Percentiles rank a stretch among this genome's conserved stretches.
Evolutionary conservation across 192 early-diverging fungal species (phyloP).

Genomic region (Paraglomus brasilianum): DNA sequence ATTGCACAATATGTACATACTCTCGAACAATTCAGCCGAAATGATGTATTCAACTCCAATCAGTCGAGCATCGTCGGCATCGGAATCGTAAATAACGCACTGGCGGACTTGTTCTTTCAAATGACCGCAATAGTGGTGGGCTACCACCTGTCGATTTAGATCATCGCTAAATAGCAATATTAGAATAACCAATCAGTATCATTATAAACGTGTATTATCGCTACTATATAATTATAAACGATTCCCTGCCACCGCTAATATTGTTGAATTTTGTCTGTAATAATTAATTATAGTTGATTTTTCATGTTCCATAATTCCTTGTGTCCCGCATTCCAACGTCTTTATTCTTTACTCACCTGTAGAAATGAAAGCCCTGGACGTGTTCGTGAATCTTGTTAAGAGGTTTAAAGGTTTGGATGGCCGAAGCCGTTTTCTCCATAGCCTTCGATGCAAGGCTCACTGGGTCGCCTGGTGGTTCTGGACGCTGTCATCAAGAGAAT

Average conservation of each 20-base stretch:
- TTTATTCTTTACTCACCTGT: conserved; percentile 27
- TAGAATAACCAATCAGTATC: not conserved
- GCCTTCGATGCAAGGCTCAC: no score
- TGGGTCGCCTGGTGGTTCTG: no score
- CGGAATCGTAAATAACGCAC: conserved; percentile 55
- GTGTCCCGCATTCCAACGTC: not conserved
- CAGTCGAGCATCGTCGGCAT: conserved; percentile 40
- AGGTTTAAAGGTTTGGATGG: conserved; percentile 43
- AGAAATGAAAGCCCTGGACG: conserved; percentile 47
- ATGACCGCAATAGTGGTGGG: conserved; percentile 54
- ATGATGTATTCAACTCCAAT: conserved; percentile 64
- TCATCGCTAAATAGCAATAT: conserved; percentile 34
- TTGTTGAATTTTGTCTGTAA: no score
- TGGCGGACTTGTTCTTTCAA: conserved; percentile 52
- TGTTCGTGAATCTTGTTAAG: conserved; percentile 42
- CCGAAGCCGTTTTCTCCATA: no score
- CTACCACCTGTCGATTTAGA: conserved; percentile 45
- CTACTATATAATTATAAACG: no score
- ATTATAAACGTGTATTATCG: no score
- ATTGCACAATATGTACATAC: conserved; percentile 27
- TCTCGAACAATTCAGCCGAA: conserved; percentile 48
- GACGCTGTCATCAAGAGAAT: no score
- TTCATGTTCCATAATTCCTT: not conserved
- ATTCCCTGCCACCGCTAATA: no score
- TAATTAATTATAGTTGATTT: no score